phyloP scores from a whole-genome alignment of 2,329 filamentous ascomycete species.

The Colletotrichum higginsianum region DNA sequence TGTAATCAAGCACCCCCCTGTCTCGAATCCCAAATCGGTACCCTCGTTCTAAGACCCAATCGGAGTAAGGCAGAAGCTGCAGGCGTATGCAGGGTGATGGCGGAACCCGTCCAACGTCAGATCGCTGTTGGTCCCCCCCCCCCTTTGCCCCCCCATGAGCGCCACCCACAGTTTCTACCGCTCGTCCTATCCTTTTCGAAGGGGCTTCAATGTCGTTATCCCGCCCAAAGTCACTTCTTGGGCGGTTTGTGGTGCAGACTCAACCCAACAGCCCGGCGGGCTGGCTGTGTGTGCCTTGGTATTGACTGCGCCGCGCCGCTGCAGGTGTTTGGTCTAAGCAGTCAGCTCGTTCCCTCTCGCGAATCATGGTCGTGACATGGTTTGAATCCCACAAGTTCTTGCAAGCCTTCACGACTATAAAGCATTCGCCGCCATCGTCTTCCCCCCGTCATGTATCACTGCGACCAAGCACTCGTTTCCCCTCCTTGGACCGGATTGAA shows the following conservation, averaged over 20 bases:
- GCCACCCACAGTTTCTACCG: neutral
- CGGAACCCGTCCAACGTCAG: neutral
- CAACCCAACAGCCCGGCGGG: neutral
- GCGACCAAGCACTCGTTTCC: too few relatives aligned
- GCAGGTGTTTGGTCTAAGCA: neutral
- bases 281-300: too few relatives aligned
- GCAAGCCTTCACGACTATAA: neutral
- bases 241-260: neutral
- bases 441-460: too few relatives aligned
- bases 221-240: too few relatives aligned
- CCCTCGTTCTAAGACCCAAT: conserved; percentile 3
- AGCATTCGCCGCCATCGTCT: neutral
- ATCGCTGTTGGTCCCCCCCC: neutral
- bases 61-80: neutral
- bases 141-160: too few relatives aligned
- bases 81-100: neutral
- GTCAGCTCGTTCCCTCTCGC: neutral
- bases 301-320: too few relatives aligned
- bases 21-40: neutral
- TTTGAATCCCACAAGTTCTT: neutral
- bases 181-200: neutral
- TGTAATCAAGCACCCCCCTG: neutral
- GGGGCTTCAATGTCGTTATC: too few relatives aligned
- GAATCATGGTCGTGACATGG: too few relatives aligned
- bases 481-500: too few relatives aligned